phyloP scores from a whole-genome alignment of 208 protist species.

The Crithidia expoeki region DNA sequence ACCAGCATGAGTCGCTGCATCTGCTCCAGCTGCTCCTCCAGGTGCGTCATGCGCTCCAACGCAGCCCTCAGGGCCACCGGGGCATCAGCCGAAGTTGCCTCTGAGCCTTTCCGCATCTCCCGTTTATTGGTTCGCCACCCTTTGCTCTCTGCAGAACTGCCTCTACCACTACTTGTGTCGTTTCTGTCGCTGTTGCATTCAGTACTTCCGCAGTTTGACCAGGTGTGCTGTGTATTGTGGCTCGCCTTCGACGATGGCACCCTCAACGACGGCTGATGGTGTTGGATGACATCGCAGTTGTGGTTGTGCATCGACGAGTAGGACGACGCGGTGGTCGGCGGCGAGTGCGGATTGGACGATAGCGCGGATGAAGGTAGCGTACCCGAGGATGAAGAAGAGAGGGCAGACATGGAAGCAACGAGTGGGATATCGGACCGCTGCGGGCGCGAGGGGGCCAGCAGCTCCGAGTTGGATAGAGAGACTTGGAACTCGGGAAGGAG shows the following conservation, averaged over 20 bases:
- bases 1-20: slow-evolving; percentile 11
- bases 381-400: not conserved
- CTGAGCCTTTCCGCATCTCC: not conserved
- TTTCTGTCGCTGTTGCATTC: not conserved
- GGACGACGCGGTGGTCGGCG: not conserved
- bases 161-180: not conserved
- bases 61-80: not conserved
- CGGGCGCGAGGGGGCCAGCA: no score
- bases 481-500: not conserved
- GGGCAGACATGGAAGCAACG: not conserved
- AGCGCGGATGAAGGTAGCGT: not conserved
- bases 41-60: slow-evolving; percentile 8
- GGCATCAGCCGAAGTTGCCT: no score
- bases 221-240: not conserved
- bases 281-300: not conserved
- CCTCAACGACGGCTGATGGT: not conserved
- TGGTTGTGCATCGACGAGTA: not conserved
- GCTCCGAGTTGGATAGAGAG: not conserved
- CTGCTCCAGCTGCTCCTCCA: slow-evolving; percentile 8
- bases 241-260: not conserved
- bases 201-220: not conserved
- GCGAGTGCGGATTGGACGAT: not conserved
- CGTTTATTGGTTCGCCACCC: not conserved
- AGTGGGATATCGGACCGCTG: not conserved
- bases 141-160: not conserved